Evolutionary conservation across 2,329 filamentous ascomycete genomes (phyloP).

Genomic region (Colletotrichum higginsianum): DNA sequence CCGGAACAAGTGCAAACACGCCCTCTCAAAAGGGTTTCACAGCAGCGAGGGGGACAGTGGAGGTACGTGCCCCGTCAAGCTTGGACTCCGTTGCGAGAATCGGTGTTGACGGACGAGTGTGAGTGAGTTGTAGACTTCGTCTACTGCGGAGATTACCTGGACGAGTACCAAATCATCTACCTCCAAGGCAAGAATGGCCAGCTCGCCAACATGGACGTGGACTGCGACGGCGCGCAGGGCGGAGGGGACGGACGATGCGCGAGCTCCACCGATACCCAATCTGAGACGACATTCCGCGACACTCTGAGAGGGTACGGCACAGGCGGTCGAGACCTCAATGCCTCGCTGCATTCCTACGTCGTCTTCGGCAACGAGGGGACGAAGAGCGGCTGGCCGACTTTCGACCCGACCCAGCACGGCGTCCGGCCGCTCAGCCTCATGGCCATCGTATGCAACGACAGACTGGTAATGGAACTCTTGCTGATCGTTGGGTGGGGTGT

Average conservation of each 20-base stretch:
- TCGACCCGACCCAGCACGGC: conserved; percentile 54
- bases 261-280: conserved; percentile 60
- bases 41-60: conserved; percentile 54
- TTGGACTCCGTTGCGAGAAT: neutral
- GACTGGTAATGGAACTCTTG: conserved; percentile 50
- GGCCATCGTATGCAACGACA: conserved; percentile 63
- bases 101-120: too few species aligned
- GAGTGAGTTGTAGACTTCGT: conserved; percentile 47
- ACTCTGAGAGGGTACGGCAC: conserved; percentile 55
- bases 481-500: neutral
- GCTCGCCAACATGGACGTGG: conserved; percentile 71
- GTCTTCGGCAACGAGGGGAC: conserved; percentile 61
- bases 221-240: conserved; percentile 68
- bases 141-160: conserved; percentile 64
- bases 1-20: conserved; percentile 55
- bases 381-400: conserved; percentile 49
- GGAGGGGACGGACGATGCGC: conserved; percentile 62
- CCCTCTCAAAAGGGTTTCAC: conserved; percentile 58
- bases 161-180: conserved; percentile 61
- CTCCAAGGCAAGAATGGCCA: conserved; percentile 59
- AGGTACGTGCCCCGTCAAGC: conserved; percentile 47
- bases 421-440: conserved; percentile 64
- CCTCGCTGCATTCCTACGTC: conserved; percentile 63
- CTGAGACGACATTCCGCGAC: conserved; percentile 63
- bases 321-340: conserved; percentile 57